phyloP scores from a whole-genome alignment of 1,284 basidiomycete species.

The Mixia osmundae region DNA sequence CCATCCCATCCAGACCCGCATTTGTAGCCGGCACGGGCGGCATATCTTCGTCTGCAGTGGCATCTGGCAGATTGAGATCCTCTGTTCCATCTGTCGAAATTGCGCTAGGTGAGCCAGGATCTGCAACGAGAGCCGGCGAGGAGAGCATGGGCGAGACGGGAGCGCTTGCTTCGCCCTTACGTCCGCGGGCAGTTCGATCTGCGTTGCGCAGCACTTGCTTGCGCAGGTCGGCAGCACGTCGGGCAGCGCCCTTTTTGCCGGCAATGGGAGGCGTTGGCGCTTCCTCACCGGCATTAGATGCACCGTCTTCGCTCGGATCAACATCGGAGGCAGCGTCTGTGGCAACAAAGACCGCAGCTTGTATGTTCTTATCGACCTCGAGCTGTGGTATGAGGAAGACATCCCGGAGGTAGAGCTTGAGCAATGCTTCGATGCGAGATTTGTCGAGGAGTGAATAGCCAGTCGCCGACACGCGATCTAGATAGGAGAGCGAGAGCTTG shows the following conservation, averaged over 20 bases:
- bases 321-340: conserved; percentile 9
- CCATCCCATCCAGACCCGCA: conserved; percentile 6
- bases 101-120: conserved; percentile 9
- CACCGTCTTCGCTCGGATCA: conserved; percentile 19
- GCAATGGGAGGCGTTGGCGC: conserved; percentile 1
- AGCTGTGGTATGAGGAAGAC: conserved; percentile 34
- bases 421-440: conserved; percentile 57
- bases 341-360: conserved; percentile 1
- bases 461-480: conserved; percentile 50
- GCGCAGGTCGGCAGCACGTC: conserved; percentile 41
- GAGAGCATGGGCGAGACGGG: conserved; percentile 13
- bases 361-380: not conserved
- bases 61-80: not conserved
- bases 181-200: conserved; percentile 13
- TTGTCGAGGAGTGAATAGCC: conserved; percentile 58
- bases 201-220: conserved; percentile 45
- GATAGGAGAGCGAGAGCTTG: conserved; percentile 69
- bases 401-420: conserved; percentile 58
- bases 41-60: not conserved
- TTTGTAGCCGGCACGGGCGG: conserved; percentile 7
- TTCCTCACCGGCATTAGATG: conserved; percentile 2
- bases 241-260: conserved; percentile 17
- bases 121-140: conserved; percentile 11
- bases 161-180: conserved; percentile 11
- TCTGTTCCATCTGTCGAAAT: not conserved